Conservation (phyloP, 768 basidiomycete genomes). For the Gloeophyllum trabeum region DNA sequence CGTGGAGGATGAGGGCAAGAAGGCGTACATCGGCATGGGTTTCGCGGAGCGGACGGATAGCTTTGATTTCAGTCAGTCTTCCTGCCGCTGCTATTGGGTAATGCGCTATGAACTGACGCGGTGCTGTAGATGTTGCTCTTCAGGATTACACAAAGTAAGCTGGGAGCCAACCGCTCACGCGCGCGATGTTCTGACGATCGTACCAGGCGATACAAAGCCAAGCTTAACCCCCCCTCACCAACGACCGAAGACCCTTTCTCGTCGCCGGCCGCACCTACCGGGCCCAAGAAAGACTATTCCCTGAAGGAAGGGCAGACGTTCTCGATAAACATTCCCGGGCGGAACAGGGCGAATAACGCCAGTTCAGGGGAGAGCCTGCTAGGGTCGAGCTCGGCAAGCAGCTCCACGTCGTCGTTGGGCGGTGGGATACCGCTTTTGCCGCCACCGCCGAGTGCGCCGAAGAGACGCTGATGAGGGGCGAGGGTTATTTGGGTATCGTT, state of each 20-base stretch:
- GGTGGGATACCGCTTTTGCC: slow-evolving; percentile 55
- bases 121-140: slow-evolving; percentile 57
- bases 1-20: slow-evolving; percentile 78
- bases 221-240: slow-evolving; percentile 38
- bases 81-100: not conserved
- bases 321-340: slow-evolving; percentile 81
- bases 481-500: too few species aligned
- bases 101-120: slow-evolving; percentile 6
- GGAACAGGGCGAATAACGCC: slow-evolving; percentile 20
- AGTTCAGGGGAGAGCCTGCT: slow-evolving; percentile 11
- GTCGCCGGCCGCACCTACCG: slow-evolving; percentile 62
- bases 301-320: slow-evolving; percentile 94
- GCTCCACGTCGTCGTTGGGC: too few species aligned
- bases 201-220: slow-evolving; percentile 51
- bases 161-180: too few species aligned
- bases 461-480: slow-evolving; percentile 32
- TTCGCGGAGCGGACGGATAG: slow-evolving; percentile 83
- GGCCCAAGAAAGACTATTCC: slow-evolving; percentile 88
- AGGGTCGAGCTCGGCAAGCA: slow-evolving; percentile 4
- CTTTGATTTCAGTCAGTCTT: slow-evolving; percentile 78
- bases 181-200: not conserved
- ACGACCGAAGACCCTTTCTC: slow-evolving; percentile 25
- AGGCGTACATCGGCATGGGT: slow-evolving; percentile 91
- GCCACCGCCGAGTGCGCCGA: slow-evolving; percentile 66
- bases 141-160: slow-evolving; percentile 78